These are phyloP conservation scores for Rauvolfia tetraphylla DNA, from an alignment of 257 asterid species.

Conservation along the genomic window DNA sequence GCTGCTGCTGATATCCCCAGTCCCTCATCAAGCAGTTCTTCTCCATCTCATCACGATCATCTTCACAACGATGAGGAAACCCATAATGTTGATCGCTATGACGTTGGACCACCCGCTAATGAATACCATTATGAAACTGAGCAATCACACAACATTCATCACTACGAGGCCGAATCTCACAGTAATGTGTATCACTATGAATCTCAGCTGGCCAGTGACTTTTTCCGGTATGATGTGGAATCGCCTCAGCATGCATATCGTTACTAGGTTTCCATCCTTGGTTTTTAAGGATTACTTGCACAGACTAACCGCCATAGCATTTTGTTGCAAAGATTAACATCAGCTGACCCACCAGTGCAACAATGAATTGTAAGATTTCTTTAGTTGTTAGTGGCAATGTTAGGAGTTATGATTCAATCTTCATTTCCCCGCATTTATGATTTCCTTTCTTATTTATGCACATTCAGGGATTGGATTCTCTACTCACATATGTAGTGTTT, in stretches of 20 bases:
- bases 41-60: constrained; percentile 35
- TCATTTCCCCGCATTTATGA: background rate
- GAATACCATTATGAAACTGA: constrained; percentile 27
- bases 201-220: constrained; percentile 20
- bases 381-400: background rate
- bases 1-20: constrained; percentile 20
- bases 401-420: background rate
- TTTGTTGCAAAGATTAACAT: constrained; percentile 14
- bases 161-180: constrained; percentile 35
- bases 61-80: constrained; percentile 38
- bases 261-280: constrained; percentile 28
- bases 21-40: constrained; percentile 49
- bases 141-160: constrained; percentile 6
- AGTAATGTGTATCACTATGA: constrained; percentile 21
- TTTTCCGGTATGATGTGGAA: constrained; percentile 29
- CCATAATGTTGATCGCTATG: constrained; percentile 42
- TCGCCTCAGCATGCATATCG: constrained; percentile 45
- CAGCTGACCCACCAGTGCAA: background rate
- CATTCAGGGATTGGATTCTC: background rate
- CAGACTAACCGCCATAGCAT: constrained; percentile 14
- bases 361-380: background rate
- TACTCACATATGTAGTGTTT: background rate
- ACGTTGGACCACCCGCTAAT: constrained; percentile 39
- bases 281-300: constrained; percentile 1
- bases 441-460: background rate